These are phyloP conservation scores for Elsinoe necatrix DNA, from an alignment of 2,329 filamentous ascomycete genomes.

Conservation along the genomic window DNA sequence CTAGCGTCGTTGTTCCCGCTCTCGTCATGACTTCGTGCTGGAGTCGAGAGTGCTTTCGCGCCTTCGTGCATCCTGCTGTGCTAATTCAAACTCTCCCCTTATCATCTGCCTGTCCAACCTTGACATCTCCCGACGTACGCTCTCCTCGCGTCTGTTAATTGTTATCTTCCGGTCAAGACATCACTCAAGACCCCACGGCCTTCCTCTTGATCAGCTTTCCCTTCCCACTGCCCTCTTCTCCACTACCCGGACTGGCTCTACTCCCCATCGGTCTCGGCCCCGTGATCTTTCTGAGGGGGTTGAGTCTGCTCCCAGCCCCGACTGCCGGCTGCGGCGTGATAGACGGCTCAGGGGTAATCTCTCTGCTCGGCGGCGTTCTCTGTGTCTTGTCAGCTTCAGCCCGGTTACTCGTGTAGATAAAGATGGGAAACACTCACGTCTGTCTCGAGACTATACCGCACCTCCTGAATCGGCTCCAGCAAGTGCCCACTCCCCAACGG, in stretches of 20 bases:
- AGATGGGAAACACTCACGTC: constrained; percentile 26
- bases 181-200: not conserved
- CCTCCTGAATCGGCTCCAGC: constrained; percentile 45
- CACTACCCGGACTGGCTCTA: constrained; percentile 12
- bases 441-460: constrained; percentile 42
- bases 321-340: constrained; percentile 11
- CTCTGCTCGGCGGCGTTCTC: constrained; percentile 2
- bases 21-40: constrained; percentile 5
- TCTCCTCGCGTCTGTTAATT: not conserved
- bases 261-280: constrained; percentile 42
- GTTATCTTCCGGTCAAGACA: not conserved
- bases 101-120: too few relatives aligned
- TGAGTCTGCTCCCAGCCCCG: constrained; percentile 1
- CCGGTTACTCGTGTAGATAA: not conserved
- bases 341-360: constrained; percentile 26
- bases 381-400: not conserved
- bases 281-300: constrained; percentile 35
- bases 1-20: not conserved
- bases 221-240: not conserved
- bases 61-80: not conserved
- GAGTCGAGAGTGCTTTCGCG: not conserved
- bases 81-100: not conserved
- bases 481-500: constrained; percentile 32
- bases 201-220: constrained; percentile 8
- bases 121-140: too few relatives aligned